These are phyloP conservation scores for Phytophthora fragariaefolia DNA, from an alignment of 352 stramenopile species.

Conservation along the genomic window DNA sequence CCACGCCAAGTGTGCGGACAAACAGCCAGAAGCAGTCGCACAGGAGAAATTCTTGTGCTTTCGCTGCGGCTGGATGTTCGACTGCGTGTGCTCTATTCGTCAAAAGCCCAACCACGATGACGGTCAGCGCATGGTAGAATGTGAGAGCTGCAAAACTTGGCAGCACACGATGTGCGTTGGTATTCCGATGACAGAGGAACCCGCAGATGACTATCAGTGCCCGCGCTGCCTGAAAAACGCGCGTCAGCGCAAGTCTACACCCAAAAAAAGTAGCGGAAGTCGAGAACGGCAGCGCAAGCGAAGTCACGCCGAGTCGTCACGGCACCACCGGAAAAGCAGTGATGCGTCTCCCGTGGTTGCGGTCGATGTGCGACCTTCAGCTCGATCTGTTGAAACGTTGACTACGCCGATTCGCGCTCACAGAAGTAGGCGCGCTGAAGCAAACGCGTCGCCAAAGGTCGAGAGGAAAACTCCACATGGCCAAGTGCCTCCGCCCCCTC, in stretches of 20 bases:
- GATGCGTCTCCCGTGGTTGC: constrained; percentile 21
- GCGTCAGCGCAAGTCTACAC: constrained; percentile 26
- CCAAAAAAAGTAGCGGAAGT: constrained; percentile 22
- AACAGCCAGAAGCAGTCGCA: constrained; percentile 39
- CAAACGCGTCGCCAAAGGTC: constrained; percentile 15
- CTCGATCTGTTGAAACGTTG: constrained; percentile 21
- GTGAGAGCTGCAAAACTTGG: constrained; percentile 74
- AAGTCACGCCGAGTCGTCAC: constrained; percentile 15
- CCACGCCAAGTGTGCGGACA: constrained; percentile 63
- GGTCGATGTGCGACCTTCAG: constrained; percentile 28
- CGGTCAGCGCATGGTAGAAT: constrained; percentile 74
- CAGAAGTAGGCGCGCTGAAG: constrained; percentile 20
- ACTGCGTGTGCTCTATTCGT: constrained; percentile 68
- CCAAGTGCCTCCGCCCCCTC: constrained; percentile 16
- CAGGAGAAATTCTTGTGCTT: constrained; percentile 70
- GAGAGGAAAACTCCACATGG: constrained; percentile 32
- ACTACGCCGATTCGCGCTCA: constrained; percentile 21
- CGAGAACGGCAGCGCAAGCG: constrained; percentile 34
- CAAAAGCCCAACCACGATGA: constrained; percentile 71
- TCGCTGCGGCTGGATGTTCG: constrained; percentile 75
- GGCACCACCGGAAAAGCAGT: constrained; percentile 19
- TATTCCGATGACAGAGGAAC: constrained; percentile 56
- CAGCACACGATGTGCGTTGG: constrained; percentile 74
- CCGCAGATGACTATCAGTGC: constrained; percentile 65
- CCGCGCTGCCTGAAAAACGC: constrained; percentile 50